A percentile compares a stretch with the other conserved stretches of the same genome.
phyloP scores from a whole-genome alignment of 345 rosid genomes.

The Reutealis trisperma region DNA sequence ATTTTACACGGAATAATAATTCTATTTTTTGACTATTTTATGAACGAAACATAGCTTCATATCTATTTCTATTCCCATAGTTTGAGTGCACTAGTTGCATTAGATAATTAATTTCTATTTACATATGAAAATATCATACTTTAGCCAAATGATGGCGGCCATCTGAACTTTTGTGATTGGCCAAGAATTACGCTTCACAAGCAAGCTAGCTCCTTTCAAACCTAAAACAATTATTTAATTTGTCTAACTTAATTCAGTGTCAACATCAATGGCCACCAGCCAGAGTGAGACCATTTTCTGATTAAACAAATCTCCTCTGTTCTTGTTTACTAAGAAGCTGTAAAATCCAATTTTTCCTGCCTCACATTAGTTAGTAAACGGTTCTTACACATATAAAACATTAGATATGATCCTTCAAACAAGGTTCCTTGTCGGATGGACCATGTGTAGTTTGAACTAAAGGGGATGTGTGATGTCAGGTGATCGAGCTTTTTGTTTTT shows the following conservation, averaged over 20 bases:
- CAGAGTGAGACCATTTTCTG: conserved; percentile 20
- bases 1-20: too few relatives aligned
- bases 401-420: conserved; percentile 27
- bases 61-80: not conserved
- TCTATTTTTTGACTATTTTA: too few relatives aligned
- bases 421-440: conserved; percentile 47
- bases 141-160: not conserved
- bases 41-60: too few relatives aligned
- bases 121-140: not conserved
- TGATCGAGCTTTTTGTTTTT: not conserved
- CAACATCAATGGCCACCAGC: conserved; percentile 41
- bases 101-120: too few relatives aligned
- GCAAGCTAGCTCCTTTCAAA: conserved; percentile 38
- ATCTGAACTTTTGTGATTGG: not conserved
- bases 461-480: conserved; percentile 29
- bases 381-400: conserved; percentile 8
- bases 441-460: conserved; percentile 26
- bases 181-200: conserved; percentile 5
- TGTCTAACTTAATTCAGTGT: conserved; percentile 40
- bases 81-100: not conserved
- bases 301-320: conserved; percentile 5
- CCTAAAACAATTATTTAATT: conserved; percentile 32
- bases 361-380: conserved; percentile 30
- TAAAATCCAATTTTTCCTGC: conserved; percentile 5
- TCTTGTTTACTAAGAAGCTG: conserved; percentile 6